Evolutionary conservation across 2,329 filamentous ascomycete genomes (phyloP).

Genomic region (Sporothrix variecibatus): DNA sequence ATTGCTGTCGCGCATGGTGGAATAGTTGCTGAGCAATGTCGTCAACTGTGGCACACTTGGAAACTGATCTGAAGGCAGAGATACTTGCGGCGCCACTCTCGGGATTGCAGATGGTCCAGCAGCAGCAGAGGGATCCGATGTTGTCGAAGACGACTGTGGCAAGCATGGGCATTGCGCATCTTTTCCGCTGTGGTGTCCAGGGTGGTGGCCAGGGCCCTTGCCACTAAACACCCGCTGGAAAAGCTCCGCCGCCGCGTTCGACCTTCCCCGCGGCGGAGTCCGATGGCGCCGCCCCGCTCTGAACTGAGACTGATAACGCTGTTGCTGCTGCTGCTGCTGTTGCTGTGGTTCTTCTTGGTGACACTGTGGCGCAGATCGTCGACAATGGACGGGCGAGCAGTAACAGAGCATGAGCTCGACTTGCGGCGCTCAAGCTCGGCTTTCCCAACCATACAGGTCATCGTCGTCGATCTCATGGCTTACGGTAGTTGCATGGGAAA

Average conservation of each 20-base stretch:
- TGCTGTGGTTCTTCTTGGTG: conserved; percentile 1
- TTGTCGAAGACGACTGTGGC: background rate
- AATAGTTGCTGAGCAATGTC: conserved; percentile 15
- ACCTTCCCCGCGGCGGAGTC: conserved; percentile 33
- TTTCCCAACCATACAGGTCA: conserved; percentile 58
- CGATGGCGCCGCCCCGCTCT: background rate
- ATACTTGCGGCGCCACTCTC: background rate
- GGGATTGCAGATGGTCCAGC: background rate
- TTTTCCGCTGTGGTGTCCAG: background rate
- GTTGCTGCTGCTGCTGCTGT: conserved; percentile 16
- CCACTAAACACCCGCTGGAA: conserved; percentile 46
- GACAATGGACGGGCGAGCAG: background rate
- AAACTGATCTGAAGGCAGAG: background rate
- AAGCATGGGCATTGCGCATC: background rate
- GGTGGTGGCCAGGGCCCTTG: background rate
- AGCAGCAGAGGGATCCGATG: no score
- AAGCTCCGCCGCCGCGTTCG: conserved; percentile 39
- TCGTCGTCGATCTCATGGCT: conserved; percentile 35
- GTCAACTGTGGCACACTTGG: conserved; percentile 19
- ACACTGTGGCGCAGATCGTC: conserved; percentile 28
- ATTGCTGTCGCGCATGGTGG: conserved; percentile 13
- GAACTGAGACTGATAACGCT: conserved; percentile 33
- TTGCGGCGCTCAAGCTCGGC: conserved; percentile 47
- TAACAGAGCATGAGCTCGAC: background rate
- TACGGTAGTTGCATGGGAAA: conserved; percentile 29